Conservation (phyloP, 208 protist genomes). For the Leptomonas seymouri region DNA sequence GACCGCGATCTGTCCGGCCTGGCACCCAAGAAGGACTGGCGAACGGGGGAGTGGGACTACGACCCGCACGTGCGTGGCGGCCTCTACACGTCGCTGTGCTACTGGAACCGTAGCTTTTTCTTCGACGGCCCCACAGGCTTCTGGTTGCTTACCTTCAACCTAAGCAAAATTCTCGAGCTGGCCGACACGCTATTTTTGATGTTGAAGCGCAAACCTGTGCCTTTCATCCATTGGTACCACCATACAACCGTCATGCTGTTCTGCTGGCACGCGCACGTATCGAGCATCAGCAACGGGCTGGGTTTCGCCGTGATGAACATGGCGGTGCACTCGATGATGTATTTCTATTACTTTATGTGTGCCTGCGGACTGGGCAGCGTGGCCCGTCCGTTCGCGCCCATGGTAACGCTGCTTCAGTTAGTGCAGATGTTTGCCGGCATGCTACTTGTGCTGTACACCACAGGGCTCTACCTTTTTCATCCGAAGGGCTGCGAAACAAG, state of each 20-base stretch:
- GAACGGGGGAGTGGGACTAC: slow-evolving; percentile 27
- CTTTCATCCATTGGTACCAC: slow-evolving; percentile 94
- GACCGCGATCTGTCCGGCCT: slow-evolving; percentile 36
- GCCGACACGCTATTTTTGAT: slow-evolving; percentile 85
- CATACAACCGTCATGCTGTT: slow-evolving; percentile 92
- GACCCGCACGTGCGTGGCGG: slow-evolving; percentile 46
- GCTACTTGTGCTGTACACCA: slow-evolving; percentile 32
- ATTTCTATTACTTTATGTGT: slow-evolving; percentile 93
- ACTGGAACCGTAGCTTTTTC: slow-evolving; percentile 47
- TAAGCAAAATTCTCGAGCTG: slow-evolving; percentile 87
- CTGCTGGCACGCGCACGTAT: slow-evolving; percentile 82
- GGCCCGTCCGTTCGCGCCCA: slow-evolving; percentile 66
- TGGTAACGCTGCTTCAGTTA: slow-evolving; percentile 88
- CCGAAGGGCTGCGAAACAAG: slow-evolving; percentile 52
- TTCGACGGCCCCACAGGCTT: slow-evolving; percentile 53
- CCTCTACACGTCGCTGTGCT: slow-evolving; percentile 60
- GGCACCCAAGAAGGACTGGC: slow-evolving; percentile 28
- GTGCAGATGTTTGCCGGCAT: slow-evolving; percentile 89
- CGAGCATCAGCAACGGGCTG: slow-evolving; percentile 52
- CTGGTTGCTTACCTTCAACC: slow-evolving; percentile 74
- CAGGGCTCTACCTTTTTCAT: slow-evolving; percentile 34
- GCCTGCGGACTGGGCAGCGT: slow-evolving; percentile 56
- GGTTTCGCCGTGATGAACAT: slow-evolving; percentile 94
- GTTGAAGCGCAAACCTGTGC: slow-evolving; percentile 71
- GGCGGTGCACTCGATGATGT: slow-evolving; percentile 95